phyloP scores from a whole-genome alignment of 75 land plant species.

The Chamaecyparis obtusa region DNA sequence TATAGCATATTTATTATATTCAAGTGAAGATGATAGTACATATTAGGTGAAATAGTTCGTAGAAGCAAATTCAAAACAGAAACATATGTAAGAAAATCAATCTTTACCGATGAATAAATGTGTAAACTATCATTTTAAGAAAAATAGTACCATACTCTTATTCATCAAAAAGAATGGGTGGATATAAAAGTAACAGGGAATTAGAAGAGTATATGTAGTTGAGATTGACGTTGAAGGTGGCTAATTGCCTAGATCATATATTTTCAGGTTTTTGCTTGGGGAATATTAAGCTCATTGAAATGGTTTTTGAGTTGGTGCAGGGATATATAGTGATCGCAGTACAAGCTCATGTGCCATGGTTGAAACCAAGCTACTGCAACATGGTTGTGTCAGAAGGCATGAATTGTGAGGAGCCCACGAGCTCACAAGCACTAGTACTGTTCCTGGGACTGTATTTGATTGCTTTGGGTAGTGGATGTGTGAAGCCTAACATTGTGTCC shows the following conservation, averaged over 20 bases:
- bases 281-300: background rate
- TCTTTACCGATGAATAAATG: no score
- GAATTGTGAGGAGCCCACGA: slow-evolving; percentile 47
- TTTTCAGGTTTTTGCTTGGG: background rate
- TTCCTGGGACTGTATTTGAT: slow-evolving; percentile 59
- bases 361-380: slow-evolving; percentile 67
- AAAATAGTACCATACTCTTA: no score
- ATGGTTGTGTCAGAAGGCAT: slow-evolving; percentile 2
- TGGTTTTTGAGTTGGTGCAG: slow-evolving; percentile 24
- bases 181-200: no score
- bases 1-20: no score
- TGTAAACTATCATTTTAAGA: no score
- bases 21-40: no score
- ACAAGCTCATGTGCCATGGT: slow-evolving; percentile 67
- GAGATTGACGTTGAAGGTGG: background rate
- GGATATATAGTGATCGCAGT: slow-evolving; percentile 73
- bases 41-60: no score
- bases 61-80: no score
- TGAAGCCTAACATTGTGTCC: slow-evolving; percentile 73
- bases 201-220: no score
- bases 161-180: no score
- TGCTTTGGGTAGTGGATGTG: slow-evolving; percentile 69
- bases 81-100: no score
- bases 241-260: background rate
- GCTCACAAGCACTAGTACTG: slow-evolving; percentile 50